A percentile compares a stretch with the other conserved stretches of the same genome.
Conservation (phyloP, 495 filamentous ascomycete genomes). For the Aspergillus sclerotioniger region DNA sequence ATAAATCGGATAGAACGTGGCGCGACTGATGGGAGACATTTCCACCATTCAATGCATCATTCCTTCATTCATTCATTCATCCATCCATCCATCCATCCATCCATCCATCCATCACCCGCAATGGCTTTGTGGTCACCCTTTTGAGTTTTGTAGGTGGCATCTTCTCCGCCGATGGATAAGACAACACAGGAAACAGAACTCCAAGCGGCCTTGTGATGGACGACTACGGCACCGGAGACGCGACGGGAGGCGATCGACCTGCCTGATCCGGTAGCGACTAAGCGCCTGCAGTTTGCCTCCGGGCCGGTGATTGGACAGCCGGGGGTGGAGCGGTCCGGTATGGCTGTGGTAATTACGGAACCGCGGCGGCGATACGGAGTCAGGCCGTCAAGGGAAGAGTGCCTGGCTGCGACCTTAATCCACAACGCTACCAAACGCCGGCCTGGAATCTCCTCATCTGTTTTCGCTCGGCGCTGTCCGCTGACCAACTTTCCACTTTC, state of each 20-base stretch:
- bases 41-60: neutral
- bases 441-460: neutral
- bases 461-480: neutral
- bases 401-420: neutral
- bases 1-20: slow-evolving; percentile 6
- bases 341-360: neutral
- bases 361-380: neutral
- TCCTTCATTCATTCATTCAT: no score
- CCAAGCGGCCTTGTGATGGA: neutral
- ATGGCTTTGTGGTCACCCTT: no score
- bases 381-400: neutral
- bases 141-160: no score
- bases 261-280: neutral
- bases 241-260: neutral
- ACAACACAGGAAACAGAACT: no score
- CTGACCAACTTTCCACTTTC: neutral
- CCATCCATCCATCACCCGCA: no score
- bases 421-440: neutral
- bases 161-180: no score
- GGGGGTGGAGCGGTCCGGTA: neutral
- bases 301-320: neutral
- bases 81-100: no score
- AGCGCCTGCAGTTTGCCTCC: neutral
- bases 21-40: neutral
- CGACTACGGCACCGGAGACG: neutral